Conservation (phyloP, 2,329 filamentous ascomycete genomes). For the Exophiala oligosperma region DNA sequence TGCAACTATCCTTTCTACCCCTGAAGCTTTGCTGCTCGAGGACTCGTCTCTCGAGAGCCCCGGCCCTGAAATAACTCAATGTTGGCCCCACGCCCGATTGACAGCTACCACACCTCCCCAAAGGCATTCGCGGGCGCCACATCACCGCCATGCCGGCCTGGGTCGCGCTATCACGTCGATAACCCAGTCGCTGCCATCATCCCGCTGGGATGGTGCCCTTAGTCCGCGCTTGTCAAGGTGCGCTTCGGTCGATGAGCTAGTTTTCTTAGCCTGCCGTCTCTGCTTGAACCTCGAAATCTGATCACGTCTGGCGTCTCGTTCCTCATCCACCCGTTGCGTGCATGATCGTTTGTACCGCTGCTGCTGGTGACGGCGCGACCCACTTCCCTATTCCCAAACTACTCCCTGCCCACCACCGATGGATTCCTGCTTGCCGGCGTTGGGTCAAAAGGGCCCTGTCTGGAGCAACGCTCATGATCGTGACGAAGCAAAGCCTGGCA, state of each 20-base stretch:
- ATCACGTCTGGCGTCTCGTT: conserved; percentile 11
- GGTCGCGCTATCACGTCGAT: conserved; percentile 22
- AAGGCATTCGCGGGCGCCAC: conserved; percentile 19
- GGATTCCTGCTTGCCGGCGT: conserved; percentile 14
- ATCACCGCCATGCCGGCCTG: conserved; percentile 17
- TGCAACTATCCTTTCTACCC: conserved; percentile 6
- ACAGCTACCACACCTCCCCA: conserved; percentile 9
- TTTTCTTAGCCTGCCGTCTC: conserved; percentile 6
- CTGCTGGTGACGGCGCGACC: conserved; percentile 21
- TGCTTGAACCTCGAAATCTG: conserved; percentile 10
- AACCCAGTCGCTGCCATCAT: conserved; percentile 26
- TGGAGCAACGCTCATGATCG: conserved; percentile 22
- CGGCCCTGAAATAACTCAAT: conserved; percentile 10
- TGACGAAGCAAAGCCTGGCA: conserved; percentile 18
- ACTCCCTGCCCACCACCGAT: conserved; percentile 8
- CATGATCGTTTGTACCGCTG: conserved; percentile 12
- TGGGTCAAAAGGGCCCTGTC: conserved; percentile 21
- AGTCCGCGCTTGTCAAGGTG: conserved; percentile 21
- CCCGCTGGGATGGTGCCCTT: conserved; percentile 22
- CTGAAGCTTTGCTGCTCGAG: conserved; percentile 10
- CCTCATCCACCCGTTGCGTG: conserved; percentile 12
- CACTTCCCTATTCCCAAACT: conserved; percentile 16
- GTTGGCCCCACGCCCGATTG: conserved; percentile 11
- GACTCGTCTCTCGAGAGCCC: conserved; percentile 4
- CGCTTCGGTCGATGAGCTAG: conserved; percentile 19